phyloP scores from a whole-genome alignment of 345 rosid genomes.

The Populus euphratica region DNA sequence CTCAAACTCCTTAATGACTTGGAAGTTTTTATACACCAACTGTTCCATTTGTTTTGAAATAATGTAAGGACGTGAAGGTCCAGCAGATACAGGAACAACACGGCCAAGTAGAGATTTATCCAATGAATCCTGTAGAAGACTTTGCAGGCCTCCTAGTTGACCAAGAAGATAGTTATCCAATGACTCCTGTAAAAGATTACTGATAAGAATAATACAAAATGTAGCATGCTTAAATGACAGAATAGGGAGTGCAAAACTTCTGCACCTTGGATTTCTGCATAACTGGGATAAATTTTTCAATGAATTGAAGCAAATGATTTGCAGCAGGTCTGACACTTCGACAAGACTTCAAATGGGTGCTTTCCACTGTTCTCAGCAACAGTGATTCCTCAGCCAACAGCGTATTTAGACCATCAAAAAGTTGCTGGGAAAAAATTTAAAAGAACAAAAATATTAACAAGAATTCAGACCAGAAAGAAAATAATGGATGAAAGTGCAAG shows the following conservation, averaged over 20 bases:
- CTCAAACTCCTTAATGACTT: slow-evolving; percentile 59
- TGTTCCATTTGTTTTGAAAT: slow-evolving; percentile 45
- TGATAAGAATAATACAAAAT: slow-evolving; percentile 26
- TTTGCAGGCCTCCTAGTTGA: slow-evolving; percentile 33
- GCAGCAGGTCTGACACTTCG: slow-evolving; percentile 46
- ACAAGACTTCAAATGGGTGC: slow-evolving; percentile 55
- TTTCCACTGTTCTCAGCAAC: slow-evolving; percentile 56
- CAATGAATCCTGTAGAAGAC: slow-evolving; percentile 8
- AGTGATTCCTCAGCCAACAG: slow-evolving; percentile 57
- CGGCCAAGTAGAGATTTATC: slow-evolving; percentile 6
- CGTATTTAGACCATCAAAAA: slow-evolving; percentile 56
- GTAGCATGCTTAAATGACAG: slow-evolving; percentile 3
- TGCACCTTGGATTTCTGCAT: slow-evolving; percentile 64
- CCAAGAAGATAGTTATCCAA: slow-evolving; percentile 63
- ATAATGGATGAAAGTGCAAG: background rate
- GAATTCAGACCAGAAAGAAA: background rate
- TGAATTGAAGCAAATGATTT: slow-evolving; percentile 40
- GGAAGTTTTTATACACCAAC: slow-evolving; percentile 50
- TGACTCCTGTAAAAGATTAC: slow-evolving; percentile 47
- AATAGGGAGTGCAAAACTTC: slow-evolving; percentile 10
- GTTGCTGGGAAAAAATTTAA: slow-evolving; percentile 45
- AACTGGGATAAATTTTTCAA: slow-evolving; percentile 52
- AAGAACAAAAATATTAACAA: background rate
- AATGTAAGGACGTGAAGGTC: slow-evolving; percentile 34
- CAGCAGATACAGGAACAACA: slow-evolving; percentile 6